phyloP scores from a whole-genome alignment of 2,329 filamentous ascomycete genomes.

The Aspergillaceae sp. region DNA sequence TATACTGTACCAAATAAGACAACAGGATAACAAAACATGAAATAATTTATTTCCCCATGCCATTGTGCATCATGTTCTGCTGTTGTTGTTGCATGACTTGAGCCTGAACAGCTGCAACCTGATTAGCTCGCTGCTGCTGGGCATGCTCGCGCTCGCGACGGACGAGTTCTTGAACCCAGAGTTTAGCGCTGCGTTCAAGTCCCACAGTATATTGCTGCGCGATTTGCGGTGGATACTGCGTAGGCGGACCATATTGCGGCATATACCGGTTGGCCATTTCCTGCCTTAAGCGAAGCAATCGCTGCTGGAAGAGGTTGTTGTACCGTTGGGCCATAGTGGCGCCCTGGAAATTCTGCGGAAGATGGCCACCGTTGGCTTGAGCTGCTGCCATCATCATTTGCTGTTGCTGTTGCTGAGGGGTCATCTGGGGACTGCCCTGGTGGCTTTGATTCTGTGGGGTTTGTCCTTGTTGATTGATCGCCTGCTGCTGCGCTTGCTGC shows the following conservation, averaged over 20 bases:
- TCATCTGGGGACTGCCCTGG: conserved; percentile 28
- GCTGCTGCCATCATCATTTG: conserved; percentile 32
- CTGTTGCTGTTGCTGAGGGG: conserved; percentile 28
- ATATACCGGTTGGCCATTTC: conserved; percentile 31
- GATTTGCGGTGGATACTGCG: conserved; percentile 30
- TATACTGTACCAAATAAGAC: not conserved
- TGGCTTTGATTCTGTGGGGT: conserved; percentile 19
- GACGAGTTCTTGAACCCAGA: conserved; percentile 31
- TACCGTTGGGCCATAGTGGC: conserved; percentile 25
- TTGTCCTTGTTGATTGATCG: conserved; percentile 15
- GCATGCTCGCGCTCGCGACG: conserved; percentile 28
- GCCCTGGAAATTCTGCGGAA: conserved; percentile 23
- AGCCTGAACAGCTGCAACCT: conserved; percentile 25
- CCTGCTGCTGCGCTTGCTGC: conserved; percentile 30
- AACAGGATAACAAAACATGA: not conserved
- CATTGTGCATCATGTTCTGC: conserved; percentile 35
- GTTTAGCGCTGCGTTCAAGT: conserved; percentile 29
- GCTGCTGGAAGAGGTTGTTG: conserved; percentile 28
- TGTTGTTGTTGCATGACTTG: conserved; percentile 18
- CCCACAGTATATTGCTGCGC: conserved; percentile 30
- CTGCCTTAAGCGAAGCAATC: conserved; percentile 26
- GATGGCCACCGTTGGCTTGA: conserved; percentile 30
- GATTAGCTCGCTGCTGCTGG: conserved; percentile 24
- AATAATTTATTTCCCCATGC: conserved; percentile 25
- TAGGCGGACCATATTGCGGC: conserved; percentile 31